Evolutionary conservation across 2,329 filamentous ascomycete species (phyloP).

Genomic region (Bipolaris sorokiniana): DNA sequence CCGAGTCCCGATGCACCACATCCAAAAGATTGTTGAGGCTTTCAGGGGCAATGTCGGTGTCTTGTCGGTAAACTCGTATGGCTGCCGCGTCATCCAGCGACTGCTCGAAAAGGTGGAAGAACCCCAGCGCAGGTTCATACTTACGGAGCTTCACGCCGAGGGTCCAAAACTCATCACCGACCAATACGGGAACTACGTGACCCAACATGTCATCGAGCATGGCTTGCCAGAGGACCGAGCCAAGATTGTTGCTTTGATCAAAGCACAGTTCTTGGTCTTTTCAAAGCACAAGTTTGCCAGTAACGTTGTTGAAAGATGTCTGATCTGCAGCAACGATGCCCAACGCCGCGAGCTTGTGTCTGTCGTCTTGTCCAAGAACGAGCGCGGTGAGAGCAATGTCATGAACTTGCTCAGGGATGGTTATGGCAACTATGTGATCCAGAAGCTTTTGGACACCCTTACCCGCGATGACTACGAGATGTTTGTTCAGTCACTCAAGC

Average conservation of each 20-base stretch:
- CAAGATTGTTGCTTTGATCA: constrained; percentile 75
- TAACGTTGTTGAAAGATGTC: constrained; percentile 95
- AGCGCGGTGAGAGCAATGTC: constrained; percentile 72
- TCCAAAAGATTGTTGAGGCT: constrained; percentile 83
- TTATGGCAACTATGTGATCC: constrained; percentile 95
- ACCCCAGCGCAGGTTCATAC: constrained; percentile 71
- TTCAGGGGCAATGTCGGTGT: constrained; percentile 76
- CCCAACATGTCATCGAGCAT: constrained; percentile 85
- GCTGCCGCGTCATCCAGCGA: constrained; percentile 90
- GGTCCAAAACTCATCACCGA: constrained; percentile 78
- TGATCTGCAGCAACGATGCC: constrained; percentile 71
- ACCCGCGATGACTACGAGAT: constrained; percentile 49
- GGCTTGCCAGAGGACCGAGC: constrained; percentile 75
- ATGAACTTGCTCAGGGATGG: constrained; percentile 84
- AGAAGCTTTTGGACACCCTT: constrained; percentile 73
- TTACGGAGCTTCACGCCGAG: constrained; percentile 78
- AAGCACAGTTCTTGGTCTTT: constrained; percentile 71
- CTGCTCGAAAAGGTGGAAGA: constrained; percentile 84
- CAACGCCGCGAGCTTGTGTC: constrained; percentile 73
- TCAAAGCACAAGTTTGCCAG: constrained; percentile 97
- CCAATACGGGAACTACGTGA: constrained; percentile 95
- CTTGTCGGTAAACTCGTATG: constrained; percentile 81
- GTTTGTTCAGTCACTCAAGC: constrained; percentile 52
- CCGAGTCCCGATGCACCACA: constrained; percentile 74
- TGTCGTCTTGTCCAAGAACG: constrained; percentile 55